Base-by-base conservation (phyloP, 129 eudicot genomes). In the Cynara cardunculus region DNA sequence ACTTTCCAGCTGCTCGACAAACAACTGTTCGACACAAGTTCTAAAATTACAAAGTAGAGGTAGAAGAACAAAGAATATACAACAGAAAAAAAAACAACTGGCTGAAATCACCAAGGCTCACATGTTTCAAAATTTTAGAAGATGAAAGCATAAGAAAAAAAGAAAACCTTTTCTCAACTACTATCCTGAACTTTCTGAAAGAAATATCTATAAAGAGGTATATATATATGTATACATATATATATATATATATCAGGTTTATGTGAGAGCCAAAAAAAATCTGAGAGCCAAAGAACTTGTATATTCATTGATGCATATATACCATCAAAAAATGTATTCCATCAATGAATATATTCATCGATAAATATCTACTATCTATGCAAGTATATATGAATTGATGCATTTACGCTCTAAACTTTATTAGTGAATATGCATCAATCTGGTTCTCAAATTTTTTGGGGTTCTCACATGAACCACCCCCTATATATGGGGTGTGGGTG, bases 1-100 rank as follows among this genome's bases (percentile, higher is more conserved):
- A 83, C 92, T 86, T 34, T 94, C 96, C 70, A 94, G 94, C 88
- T 94, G 96, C 92, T 94, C 99, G 9, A 92, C 85, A 83, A 94
- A 94, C 84, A 94, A 71, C 99, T 94, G 97, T 65, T 65, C 6
- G 79, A 37, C 13, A 30, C 44, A 72, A 39, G 44, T 44, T 49
- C n/a, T 24, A 70, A 0, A 69, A 66, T 67, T 67, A 71, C 34
- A 69, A 62, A 72, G 21, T 9, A 41, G 3, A 39, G 25, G 62
- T 44, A 37, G 27, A 69, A 79, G 44, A 84, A 72, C 22, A 79
- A 59, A 81, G 37, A 39, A 39, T 9, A 78, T 25, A 37, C 32
- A 39, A 28, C 61, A 39, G 8, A 35, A 76, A 35, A 73, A 59
- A 21, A 39, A 39, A 9, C 2, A 5, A 39, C 19, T 67, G 31